phyloP scores from a whole-genome alignment of 805 yeast genomes.

The Ascoidea tarda region DNA sequence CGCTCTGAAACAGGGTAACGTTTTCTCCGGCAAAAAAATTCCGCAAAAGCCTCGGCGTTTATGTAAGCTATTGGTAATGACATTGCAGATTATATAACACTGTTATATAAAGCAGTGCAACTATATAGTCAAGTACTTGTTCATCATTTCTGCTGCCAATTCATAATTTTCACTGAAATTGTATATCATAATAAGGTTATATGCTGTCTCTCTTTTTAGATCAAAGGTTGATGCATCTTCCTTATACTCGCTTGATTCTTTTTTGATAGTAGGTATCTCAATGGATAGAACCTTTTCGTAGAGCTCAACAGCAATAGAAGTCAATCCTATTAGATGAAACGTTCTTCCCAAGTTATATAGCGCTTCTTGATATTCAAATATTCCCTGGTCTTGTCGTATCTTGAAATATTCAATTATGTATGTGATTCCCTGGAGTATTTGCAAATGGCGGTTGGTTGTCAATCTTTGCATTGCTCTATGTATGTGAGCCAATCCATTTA shows the following conservation, averaged over 20 bases:
- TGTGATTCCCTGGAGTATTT: slow-evolving; percentile 75
- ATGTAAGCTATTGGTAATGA: no score
- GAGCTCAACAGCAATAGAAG: slow-evolving; percentile 56
- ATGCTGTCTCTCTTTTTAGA: slow-evolving; percentile 69
- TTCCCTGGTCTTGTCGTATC: slow-evolving; percentile 23
- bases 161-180: slow-evolving; percentile 57
- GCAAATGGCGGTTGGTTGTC: slow-evolving; percentile 74
- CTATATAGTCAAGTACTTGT: slow-evolving; percentile 42
- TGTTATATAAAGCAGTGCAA: neutral
- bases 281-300: slow-evolving; percentile 52
- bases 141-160: slow-evolving; percentile 51
- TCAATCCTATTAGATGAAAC: slow-evolving; percentile 72
- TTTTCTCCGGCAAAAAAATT: no score
- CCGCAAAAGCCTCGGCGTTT: no score
- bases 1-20: no score
- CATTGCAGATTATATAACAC: no score
- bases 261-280: neutral
- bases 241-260: slow-evolving; percentile 3
- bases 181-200: slow-evolving; percentile 67
- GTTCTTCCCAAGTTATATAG: slow-evolving; percentile 74
- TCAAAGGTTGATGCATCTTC: slow-evolving; percentile 24
- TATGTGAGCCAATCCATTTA: slow-evolving; percentile 67
- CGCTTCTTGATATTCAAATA: slow-evolving; percentile 56
- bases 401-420: slow-evolving; percentile 61
- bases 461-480: slow-evolving; percentile 89